These are phyloP conservation scores for Dryas drummondii DNA, from an alignment of 306 rosid species.

Conservation along the genomic window DNA sequence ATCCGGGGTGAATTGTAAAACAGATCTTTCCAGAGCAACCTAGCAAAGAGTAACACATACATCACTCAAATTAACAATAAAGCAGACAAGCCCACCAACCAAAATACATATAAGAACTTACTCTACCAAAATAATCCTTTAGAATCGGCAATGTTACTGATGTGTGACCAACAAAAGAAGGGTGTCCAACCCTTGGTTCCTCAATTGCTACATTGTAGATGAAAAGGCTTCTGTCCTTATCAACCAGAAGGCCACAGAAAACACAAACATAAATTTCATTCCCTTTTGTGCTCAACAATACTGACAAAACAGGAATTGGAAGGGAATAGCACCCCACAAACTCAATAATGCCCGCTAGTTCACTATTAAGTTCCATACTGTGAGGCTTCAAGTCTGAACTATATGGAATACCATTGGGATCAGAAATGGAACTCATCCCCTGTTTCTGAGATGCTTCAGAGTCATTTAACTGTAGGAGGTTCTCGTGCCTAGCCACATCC, in stretches of 20 bases:
- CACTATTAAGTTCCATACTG: constrained; percentile 37
- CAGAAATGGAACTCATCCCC: constrained; percentile 24
- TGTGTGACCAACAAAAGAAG: constrained; percentile 69
- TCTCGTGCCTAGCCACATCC: constrained; percentile 35
- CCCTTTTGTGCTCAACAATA: constrained; percentile 46
- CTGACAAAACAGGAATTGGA: constrained; percentile 66
- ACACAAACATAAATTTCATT: constrained; percentile 62
- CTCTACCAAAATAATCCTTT: constrained; percentile 48
- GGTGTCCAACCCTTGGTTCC: constrained; percentile 57
- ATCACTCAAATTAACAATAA: constrained; percentile 5
- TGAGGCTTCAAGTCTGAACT: constrained; percentile 36
- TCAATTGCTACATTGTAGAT: constrained; percentile 56
- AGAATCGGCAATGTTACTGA: constrained; percentile 51
- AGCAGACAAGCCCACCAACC: constrained; percentile 7
- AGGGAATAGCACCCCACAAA: constrained; percentile 75
- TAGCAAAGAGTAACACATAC: constrained; percentile 28
- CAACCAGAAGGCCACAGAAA: constrained; percentile 52
- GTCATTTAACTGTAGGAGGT: constrained; percentile 25
- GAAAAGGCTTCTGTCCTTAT: constrained; percentile 52
- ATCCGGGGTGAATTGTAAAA: constrained; percentile 72
- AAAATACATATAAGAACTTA: constrained; percentile 39
- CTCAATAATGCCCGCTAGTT: constrained; percentile 42
- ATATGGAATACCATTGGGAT: constrained; percentile 32
- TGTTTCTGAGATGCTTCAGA: constrained; percentile 35
- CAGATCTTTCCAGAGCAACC: constrained; percentile 60